Base-by-base conservation (phyloP, 2,329 filamentous ascomycete genomes). In the Nothophoma quercina region DNA sequence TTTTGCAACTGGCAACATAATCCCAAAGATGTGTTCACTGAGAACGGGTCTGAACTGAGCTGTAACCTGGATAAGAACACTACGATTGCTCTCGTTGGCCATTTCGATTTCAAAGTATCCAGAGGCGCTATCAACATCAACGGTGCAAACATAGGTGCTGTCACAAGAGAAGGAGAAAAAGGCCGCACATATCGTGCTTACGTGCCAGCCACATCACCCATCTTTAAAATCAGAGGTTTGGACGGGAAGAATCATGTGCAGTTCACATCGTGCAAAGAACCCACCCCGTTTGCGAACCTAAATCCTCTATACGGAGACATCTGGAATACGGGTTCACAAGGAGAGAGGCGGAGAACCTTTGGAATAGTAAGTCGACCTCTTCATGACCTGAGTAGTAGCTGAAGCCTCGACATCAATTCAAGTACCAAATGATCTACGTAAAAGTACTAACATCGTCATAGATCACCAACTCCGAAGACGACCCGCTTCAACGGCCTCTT, bases 281-380 rank as follows among this genome's bases (percentile, higher is more conserved):
- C 91, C 9, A 77, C 79, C 13, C 75, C 78, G 0, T 70, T 93
- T 13, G 83, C 81, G 1, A 77, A 68, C 7, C 71, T 91, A 2
- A 90, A 86, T 1, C 87, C 89, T 0, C 71, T 89, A 0, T 92
- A 89, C 61, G 79, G 80, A 15, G 82, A 80, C 26, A 78, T 93
- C 8, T 92, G 88, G 88, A 83, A 85, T 52, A 79, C 84, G 13
- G 62, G 68, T 52, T 28, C 63, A 4, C 40, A 36, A 2, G 42
- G 40, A 13, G 53, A 51, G 8, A 46, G 50, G 22, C 42, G 41
- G 5, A 60, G 68, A 26, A 70, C 73, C 1, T 78, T 78, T 50
- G 63, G 42, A 46, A 51, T 66, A 52, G 64, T 73, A 61, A 67
- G 55, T 68, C 36, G 49, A 59, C 59, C 59, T 12, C 51, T 59